Base-by-base conservation (phyloP, 179 eudicot genomes). In the Pouteria campechiana region DNA sequence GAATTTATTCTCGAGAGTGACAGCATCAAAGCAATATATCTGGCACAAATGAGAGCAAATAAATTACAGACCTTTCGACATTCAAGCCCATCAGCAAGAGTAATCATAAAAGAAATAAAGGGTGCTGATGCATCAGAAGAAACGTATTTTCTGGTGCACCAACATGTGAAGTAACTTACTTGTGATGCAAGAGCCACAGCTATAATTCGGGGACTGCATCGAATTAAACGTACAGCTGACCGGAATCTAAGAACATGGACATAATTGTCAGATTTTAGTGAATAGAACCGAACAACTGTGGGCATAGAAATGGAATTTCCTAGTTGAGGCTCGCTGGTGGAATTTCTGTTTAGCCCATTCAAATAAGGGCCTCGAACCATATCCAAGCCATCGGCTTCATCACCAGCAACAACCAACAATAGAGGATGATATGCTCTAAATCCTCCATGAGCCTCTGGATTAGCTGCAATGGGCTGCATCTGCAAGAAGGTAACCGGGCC, bases 241-340 rank as follows among this genome's bases (percentile, higher is more conserved):
- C 89, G 80, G 44, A 90, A 90, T 45, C 81, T 60, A 55, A 90
- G 64, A 64, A 78, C 68, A 52, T 86, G 95, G 24, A 90, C 87
- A 76, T 86, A 81, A 57, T 50, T 78, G 59, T 86, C 93, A 41
- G 81, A 76, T 44, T 67, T 74, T 61, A 90, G 28, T n/a, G 98
- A 86, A 71, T 90, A 90, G 64, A 90, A 81, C 15, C 87, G 89
- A 58, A 90, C 98, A 64, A 74, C 76, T 10, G 92, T 86, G n/a
- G 94, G 96, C 46, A 80, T 65, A 46, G 58, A 48, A 32, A 79
- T 58, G 48, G 60, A 28, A 60, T 54, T 67, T 46, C 75, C 94
- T 15, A 40, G 41, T 27, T 72, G 75, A 46, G 81, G 50, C 39
- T 86, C 98, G 34, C 51, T 44, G 39, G 50, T 62, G 28, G 84